Base-by-base conservation (phyloP, 23 red algal species). In the Chondrus crispus region DNA sequence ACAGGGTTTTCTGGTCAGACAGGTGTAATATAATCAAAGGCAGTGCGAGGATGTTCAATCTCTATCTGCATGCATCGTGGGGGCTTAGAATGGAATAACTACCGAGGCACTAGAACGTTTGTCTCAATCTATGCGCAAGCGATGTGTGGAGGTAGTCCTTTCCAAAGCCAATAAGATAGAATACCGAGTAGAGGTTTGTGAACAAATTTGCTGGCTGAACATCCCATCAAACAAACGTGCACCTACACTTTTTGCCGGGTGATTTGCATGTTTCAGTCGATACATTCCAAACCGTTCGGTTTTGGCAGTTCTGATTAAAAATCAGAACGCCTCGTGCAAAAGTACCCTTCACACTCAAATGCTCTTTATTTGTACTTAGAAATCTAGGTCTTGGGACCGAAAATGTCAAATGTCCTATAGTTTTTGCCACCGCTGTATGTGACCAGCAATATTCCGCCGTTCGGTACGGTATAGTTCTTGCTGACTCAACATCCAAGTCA, bases 211-310 rank as follows among this genome's bases (percentile, higher is more conserved):
- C 24, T 26, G 33, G 24, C n/a, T 24, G 39, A 76, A 76, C 37
- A 28, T 22, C 33, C 24, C 7, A 48, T 48, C 43, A 8, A 28
- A n/a, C n/a, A 22, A 76, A 38, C 33, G 28, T 76, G 71, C 39
- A 46, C 30, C 71, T 76, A 76, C 43, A 6, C n/a, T 76, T 46
- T 76, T 76, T 76, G 71, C 71, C 71, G 39, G 71, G 71, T 20
- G 43, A 40, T 43, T 76, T 46, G n/a, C n/a, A n/a, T 76, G 71
- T 40, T 38, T 46, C 44, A 46, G 43, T 40, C 28, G 71, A 26
- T 76, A 26, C 5, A 40, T 40, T 48, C 71, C 6, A 76, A 76
- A 76, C 39, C 33, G 33, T 76, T 40, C 33, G 71, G n/a, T 76
- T 76, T 76, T 76, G 33, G 39, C 33, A 76, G 28, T 76, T 48